Base-by-base conservation (phyloP, 441 rosid genomes). In the Aquilaria agallochum region DNA sequence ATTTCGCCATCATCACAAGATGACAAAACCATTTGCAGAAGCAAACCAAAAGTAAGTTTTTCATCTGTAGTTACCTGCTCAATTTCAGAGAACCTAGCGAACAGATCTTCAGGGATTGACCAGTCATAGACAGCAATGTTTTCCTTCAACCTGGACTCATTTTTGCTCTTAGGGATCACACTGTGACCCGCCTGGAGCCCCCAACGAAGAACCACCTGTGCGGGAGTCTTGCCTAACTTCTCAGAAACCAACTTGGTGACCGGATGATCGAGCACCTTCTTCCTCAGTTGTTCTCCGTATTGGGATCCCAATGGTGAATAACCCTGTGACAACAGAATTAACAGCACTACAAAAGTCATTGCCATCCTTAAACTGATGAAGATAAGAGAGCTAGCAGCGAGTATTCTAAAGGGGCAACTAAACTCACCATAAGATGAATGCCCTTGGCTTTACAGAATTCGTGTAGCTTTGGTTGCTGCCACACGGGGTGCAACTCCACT, bases 381-480 rank as follows among this genome's bases (percentile, higher is more conserved):
- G 27, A 20, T 20, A 20, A 20, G 27, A 20, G 27, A 20, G 27
- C 27, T 20, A 20, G 27, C 27, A 20, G 27, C 27, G 27, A 20
- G 27, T 20, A 20, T 20, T 20, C 27, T 20, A 20, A 20, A 20
- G 27, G 27, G 27, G 27, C 27, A 20, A 20, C 27, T 20, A 20
- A 20, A 82, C 84, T 73, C 69, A 87, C 90, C 2, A 86, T 65
- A 0, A 87, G 14, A 65, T 84, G 89, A 59, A 87, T 65, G 55
- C 81, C 87, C 59, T 70, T 79, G 52, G 89, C 78, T 71, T 76
- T 74, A 60, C 90, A 87, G 66, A 78, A 76, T 36, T 61, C 79
- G 34, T 75, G 87, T 53, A 87, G 77, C 74, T 84, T 78, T 56
- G 65, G 60, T 62, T 87, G 90, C 74, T 74, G 80, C 89, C 87